These are phyloP conservation scores for Terana coerulea DNA, from an alignment of 768 basidiomycete genomes.

Conservation along the genomic window DNA sequence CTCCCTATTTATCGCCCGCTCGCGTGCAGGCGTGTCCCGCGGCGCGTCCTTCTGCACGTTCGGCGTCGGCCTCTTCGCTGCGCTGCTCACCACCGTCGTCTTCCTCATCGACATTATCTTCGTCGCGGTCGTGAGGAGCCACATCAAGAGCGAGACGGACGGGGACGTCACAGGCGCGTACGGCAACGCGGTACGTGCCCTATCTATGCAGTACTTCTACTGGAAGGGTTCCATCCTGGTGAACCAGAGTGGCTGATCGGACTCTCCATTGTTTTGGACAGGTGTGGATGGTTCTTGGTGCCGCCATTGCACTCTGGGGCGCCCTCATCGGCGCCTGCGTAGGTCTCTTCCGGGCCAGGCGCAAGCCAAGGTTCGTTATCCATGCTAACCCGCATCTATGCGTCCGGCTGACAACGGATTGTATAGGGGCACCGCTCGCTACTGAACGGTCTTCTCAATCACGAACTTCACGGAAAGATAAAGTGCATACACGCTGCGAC, in stretches of 20 bases:
- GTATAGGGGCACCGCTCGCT: not conserved
- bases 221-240: not conserved
- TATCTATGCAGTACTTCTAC: not conserved
- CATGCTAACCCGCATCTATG: not conserved
- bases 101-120: slow-evolving; percentile 53
- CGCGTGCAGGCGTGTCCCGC: slow-evolving; percentile 34
- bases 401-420: not conserved
- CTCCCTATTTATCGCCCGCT: slow-evolving; percentile 43
- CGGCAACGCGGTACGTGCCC: slow-evolving; percentile 44
- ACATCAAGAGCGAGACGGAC: slow-evolving; percentile 39
- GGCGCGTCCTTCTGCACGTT: slow-evolving; percentile 37
- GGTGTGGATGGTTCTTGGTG: slow-evolving; percentile 55
- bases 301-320: slow-evolving; percentile 46
- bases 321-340: slow-evolving; percentile 33
- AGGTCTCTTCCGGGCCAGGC: slow-evolving; percentile 26
- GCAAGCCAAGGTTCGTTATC: slow-evolving; percentile 18
- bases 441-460: not conserved
- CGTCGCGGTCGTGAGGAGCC: slow-evolving; percentile 41
- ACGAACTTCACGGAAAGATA: too few species aligned
- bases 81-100: slow-evolving; percentile 43
- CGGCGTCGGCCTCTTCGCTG: slow-evolving; percentile 34
- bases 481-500: too few species aligned
- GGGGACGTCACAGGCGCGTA: slow-evolving; percentile 38
- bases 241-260: not conserved
- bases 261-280: slow-evolving; percentile 17